These are phyloP conservation scores for Coriolopsis trogii DNA, from an alignment of 1,284 basidiomycete genomes.

Conservation along the genomic window DNA sequence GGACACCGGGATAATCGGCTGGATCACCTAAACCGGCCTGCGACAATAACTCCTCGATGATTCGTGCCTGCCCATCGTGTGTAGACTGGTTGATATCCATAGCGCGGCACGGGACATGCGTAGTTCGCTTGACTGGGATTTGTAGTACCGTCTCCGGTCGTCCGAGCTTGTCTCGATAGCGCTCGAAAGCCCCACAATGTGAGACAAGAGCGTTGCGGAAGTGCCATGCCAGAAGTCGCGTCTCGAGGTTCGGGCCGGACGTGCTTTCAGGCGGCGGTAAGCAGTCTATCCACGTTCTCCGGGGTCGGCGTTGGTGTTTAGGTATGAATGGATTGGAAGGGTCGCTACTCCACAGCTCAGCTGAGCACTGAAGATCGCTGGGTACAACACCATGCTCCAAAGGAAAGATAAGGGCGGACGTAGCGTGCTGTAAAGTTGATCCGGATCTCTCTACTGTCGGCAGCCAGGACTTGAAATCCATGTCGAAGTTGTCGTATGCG, in stretches of 20 bases:
- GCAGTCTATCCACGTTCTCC: background rate
- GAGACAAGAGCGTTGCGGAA: slow-evolving; percentile 28
- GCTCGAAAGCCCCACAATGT: slow-evolving; percentile 28
- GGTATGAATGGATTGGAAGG: slow-evolving; percentile 2
- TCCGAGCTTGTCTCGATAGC: slow-evolving; percentile 24
- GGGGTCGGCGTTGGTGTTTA: background rate
- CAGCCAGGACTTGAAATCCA: slow-evolving; percentile 27
- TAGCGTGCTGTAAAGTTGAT: slow-evolving; percentile 28
- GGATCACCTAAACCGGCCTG: slow-evolving; percentile 33
- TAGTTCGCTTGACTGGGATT: slow-evolving; percentile 32
- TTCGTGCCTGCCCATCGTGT: slow-evolving; percentile 25
- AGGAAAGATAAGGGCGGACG: slow-evolving; percentile 30
- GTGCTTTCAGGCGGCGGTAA: slow-evolving; percentile 9
- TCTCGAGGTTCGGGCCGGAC: slow-evolving; percentile 15
- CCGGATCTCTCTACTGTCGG: slow-evolving; percentile 28
- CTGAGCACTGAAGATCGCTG: slow-evolving; percentile 32
- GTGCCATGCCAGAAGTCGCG: slow-evolving; percentile 30
- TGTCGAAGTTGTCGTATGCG: slow-evolving; percentile 38
- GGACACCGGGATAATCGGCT: background rate
- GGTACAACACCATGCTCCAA: slow-evolving; percentile 29
- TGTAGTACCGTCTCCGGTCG: slow-evolving; percentile 30
- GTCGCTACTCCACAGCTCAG: slow-evolving; percentile 32
- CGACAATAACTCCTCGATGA: slow-evolving; percentile 25
- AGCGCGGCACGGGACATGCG: slow-evolving; percentile 28
- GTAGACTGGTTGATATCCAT: slow-evolving; percentile 33